Evolutionary conservation across 2,329 filamentous ascomycete species (phyloP).

Genomic region (Geosmithia flava): DNA sequence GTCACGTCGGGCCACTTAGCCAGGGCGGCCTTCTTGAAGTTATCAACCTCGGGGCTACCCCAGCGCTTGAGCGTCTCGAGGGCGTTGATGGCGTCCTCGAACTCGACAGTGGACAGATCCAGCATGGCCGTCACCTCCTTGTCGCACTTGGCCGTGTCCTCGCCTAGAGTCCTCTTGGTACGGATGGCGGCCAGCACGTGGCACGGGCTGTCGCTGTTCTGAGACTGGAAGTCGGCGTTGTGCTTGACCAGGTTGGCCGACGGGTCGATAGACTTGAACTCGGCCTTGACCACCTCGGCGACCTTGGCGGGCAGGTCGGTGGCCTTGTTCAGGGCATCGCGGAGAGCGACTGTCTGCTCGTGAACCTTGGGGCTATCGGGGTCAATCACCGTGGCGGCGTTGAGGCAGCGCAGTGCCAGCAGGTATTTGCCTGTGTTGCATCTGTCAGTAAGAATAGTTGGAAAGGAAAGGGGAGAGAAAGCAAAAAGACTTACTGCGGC

Average conservation of each 20-base stretch:
- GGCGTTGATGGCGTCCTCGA: conserved; percentile 41
- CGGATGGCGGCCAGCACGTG: conserved; percentile 54
- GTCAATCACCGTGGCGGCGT: conserved; percentile 59
- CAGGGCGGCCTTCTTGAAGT: conserved; percentile 34
- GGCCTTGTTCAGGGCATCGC: conserved; percentile 43
- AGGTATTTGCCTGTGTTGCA: conserved; percentile 61
- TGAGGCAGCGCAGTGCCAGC: conserved; percentile 75
- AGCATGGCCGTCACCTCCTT: conserved; percentile 50
- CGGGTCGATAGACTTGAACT: conserved; percentile 49
- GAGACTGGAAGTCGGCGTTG: conserved; percentile 53
- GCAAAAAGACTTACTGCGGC: conserved; percentile 52
- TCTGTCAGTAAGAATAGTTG: not conserved
- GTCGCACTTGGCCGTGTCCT: conserved; percentile 43
- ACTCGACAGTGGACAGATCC: conserved; percentile 32
- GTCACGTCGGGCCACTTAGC: conserved; percentile 39
- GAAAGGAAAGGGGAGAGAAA: not conserved
- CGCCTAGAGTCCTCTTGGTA: conserved; percentile 45
- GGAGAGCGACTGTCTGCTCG: conserved; percentile 61
- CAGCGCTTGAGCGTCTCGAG: conserved; percentile 31
- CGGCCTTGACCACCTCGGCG: conserved; percentile 54
- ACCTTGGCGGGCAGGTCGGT: conserved; percentile 51
- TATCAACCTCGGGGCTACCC: conserved; percentile 33
- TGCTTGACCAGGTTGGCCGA: conserved; percentile 46
- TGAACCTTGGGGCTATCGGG: conserved; percentile 59
- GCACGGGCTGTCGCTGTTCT: conserved; percentile 47